Base-by-base conservation (phyloP, 805 yeast species). In the Suhomyces vadensis region DNA sequence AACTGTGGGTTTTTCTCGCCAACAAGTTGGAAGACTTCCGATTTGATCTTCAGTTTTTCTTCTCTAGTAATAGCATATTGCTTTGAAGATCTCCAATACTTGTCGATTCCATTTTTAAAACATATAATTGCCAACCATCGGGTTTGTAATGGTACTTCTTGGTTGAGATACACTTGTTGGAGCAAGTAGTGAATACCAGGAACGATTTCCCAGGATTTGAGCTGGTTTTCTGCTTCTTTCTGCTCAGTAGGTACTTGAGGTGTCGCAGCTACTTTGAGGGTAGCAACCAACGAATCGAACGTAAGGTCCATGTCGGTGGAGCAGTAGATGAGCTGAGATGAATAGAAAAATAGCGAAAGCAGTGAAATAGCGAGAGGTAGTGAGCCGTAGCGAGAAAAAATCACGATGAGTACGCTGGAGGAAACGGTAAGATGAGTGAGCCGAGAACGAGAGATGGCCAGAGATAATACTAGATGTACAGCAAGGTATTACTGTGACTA, bases 81-180 rank as follows among this genome's bases (percentile, higher is more conserved):
- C 14, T 87, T 72, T 0, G 88, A 73, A 1, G 83, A 71, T 46
- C 97, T 73, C 98, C 99, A 92, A 56, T 80, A 81, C 57, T 78
- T 81, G 13, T 88, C 96, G 16, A 89, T 72, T 1, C 95, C 95
- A 62, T 92, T 92, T 58, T 94, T 92, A 64, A 92, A 81, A 51
- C 85, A 86, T 33, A 92, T 92, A 1, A 89, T 75, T 0, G 96
- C 90, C 20, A 91, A 68, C 96, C 96, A 90, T 55, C 98, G 72
- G 6, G 81, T 69, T 46, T 85, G 87, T 23, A 85, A 63, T 0
- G 90, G 77, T 13, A 78, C 54, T 0, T 81, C 73, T 3, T 71
- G 58, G 49, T 87, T 83, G 43, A 80, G 67, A 60, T 87, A 91
- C 5, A 71, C 52, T 13, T 70, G 73, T 60, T 83, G 91, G 13